Conservation (phyloP, 2,329 filamentous ascomycete species). For the Penicillium sp. region DNA sequence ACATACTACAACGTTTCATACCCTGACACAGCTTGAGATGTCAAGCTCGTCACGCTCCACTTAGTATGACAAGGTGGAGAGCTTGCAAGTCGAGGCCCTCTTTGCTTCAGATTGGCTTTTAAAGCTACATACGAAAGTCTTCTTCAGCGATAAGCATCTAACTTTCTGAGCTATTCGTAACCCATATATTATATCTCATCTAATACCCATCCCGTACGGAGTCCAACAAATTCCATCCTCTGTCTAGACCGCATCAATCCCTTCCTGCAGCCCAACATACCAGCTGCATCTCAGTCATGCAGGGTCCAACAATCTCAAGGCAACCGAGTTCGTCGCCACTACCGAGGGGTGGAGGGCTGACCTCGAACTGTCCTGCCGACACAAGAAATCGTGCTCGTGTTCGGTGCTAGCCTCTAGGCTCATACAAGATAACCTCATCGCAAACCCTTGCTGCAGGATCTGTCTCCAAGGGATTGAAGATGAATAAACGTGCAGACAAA, state of each 20-base stretch:
- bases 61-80: not conserved
- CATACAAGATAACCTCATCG: not conserved
- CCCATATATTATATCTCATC: not conserved
- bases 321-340: slow-evolving; percentile 18
- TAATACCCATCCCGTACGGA: not conserved
- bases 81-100: slow-evolving; percentile 1
- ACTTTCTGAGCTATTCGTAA: not conserved
- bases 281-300: slow-evolving; percentile 10
- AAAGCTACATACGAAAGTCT: not conserved
- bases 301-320: slow-evolving; percentile 7
- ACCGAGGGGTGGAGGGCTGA: not conserved
- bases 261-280: slow-evolving; percentile 16
- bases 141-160: not conserved
- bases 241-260: not conserved
- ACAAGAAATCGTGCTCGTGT: not conserved
- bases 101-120: not conserved
- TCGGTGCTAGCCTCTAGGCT: not conserved
- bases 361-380: not conserved
- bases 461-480: not conserved
- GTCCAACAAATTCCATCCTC: too few relatives aligned
- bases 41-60: slow-evolving; percentile 4
- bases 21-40: not conserved
- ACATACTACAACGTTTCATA: not conserved
- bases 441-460: slow-evolving; percentile 1
- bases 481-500: not conserved